phyloP scores from a whole-genome alignment of 2,329 filamentous ascomycete genomes.

The Endoconidiophora polonica region DNA sequence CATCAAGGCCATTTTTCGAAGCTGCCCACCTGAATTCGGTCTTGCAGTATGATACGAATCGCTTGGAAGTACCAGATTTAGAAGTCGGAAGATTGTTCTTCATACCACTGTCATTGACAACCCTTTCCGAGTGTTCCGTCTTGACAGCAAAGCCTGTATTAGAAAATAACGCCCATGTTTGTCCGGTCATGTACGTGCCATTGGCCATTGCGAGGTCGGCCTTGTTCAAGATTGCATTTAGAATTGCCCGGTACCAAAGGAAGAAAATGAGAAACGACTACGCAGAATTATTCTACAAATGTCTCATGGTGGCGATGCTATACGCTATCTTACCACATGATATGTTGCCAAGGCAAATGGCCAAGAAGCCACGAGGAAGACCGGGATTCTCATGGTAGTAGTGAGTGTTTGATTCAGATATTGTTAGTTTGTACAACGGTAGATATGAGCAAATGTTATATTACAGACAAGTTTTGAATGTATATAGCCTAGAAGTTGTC shows the following conservation, averaged over 20 bases:
- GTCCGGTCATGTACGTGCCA: not conserved
- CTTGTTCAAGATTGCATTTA: constrained; percentile 4
- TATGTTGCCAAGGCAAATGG: not conserved
- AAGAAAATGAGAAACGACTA: constrained; percentile 11
- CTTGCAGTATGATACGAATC: constrained; percentile 11
- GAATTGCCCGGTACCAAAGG: constrained; percentile 8
- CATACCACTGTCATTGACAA: constrained; percentile 5
- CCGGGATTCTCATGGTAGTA: not conserved
- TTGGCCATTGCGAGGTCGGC: constrained; percentile 4
- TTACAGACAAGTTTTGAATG: not conserved
- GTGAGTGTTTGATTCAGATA: not conserved
- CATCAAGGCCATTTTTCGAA: not conserved
- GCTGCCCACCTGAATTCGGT: not conserved
- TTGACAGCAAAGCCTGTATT: not conserved
- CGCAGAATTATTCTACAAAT: constrained; percentile 11
- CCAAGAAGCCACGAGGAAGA: too few relatives aligned
- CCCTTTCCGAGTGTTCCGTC: not conserved
- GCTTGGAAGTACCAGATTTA: constrained; percentile 5
- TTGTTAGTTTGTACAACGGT: not conserved
- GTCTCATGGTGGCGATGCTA: constrained; percentile 7
- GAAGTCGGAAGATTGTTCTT: constrained; percentile 11
- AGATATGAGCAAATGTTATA: too few relatives aligned
- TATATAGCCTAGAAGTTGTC: constrained; percentile 29
- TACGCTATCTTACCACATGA: constrained; percentile 6
- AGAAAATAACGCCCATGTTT: constrained; percentile 6